These are phyloP conservation scores for Arthrocladium fulminans DNA, from an alignment of 2,329 filamentous ascomycete species.

Conservation along the genomic window DNA sequence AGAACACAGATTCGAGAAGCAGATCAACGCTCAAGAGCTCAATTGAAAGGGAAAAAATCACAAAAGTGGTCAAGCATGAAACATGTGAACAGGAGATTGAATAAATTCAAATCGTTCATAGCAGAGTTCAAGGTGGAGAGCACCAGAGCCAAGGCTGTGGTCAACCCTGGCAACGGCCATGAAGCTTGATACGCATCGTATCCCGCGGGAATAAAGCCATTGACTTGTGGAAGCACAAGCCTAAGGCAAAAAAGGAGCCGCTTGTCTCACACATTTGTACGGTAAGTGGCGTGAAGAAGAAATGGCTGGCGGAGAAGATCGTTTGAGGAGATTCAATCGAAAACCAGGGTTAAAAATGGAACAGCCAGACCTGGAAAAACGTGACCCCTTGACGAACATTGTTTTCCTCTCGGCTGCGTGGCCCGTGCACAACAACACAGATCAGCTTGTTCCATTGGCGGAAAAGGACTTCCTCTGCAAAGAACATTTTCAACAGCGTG, in stretches of 20 bases:
- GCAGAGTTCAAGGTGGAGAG: conserved; percentile 5
- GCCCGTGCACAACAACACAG: neutral
- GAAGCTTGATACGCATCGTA: neutral
- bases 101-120: neutral
- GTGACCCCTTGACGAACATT: neutral
- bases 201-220: neutral
- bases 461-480: neutral
- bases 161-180: neutral
- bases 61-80: neutral
- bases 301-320: conserved; percentile 2
- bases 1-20: conserved; percentile 1
- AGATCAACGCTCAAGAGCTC: neutral
- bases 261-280: neutral
- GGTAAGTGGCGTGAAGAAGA: neutral
- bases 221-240: neutral
- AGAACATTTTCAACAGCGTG: neutral
- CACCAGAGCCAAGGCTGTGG: neutral
- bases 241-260: neutral
- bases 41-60: neutral
- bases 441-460: neutral
- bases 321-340: neutral
- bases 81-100: neutral
- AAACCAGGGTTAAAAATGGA: neutral
- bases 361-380: neutral
- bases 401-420: neutral